Percentiles rank a stretch among this genome's conserved stretches.
Evolutionary conservation across 176 grass and related monocot genomes (phyloP).

Genomic region (Cenchrus purpureus): DNA sequence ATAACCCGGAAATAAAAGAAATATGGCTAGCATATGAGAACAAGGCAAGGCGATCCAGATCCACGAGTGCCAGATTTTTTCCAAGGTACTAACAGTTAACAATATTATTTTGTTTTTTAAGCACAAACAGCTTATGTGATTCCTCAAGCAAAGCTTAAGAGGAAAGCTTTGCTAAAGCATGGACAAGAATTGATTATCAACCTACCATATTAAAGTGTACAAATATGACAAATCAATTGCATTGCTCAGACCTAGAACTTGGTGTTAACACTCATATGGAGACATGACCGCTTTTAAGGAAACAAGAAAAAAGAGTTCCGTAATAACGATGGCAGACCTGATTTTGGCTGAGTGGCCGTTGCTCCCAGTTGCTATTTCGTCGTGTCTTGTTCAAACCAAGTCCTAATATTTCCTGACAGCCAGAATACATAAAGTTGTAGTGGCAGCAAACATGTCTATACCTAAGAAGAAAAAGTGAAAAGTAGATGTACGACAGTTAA

Average conservation of each 20-base stretch:
- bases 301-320: conserved; percentile 1
- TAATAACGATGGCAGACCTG: conserved; percentile 53
- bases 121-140: neutral
- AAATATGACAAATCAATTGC: conserved; percentile 21
- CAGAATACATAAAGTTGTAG: conserved; percentile 7
- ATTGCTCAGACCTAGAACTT: neutral
- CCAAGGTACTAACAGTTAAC: neutral
- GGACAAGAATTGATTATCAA: neutral
- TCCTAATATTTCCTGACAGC: conserved; percentile 80
- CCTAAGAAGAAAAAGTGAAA: neutral
- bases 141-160: neutral
- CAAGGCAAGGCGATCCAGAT: conserved; percentile 8
- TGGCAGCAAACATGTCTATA: conserved; percentile 17
- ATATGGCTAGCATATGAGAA: neutral
- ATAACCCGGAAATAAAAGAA: conserved; percentile 18
- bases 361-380: conserved; percentile 91
- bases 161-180: neutral
- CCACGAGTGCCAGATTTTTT: neutral
- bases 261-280: conserved; percentile 15
- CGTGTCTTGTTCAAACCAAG: conserved; percentile 87
- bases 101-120: neutral
- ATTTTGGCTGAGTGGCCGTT: conserved; percentile 82
- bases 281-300: neutral
- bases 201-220: neutral
- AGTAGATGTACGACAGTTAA: neutral